phyloP scores from a whole-genome alignment of 805 yeast species.

The Naumovozyma baii region DNA sequence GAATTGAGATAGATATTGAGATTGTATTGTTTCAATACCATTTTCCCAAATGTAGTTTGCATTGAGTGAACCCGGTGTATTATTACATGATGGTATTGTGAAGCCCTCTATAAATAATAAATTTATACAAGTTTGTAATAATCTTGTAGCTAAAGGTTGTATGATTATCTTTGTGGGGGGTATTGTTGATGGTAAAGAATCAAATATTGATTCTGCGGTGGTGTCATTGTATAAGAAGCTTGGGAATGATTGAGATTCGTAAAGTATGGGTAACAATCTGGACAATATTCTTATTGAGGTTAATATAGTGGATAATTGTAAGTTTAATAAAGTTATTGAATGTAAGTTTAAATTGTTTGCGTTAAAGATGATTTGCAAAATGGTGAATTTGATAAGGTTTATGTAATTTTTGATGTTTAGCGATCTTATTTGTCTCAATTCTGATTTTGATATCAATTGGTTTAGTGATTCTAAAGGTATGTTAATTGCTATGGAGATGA shows the following conservation, averaged over 20 bases:
- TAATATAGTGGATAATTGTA: slow-evolving; percentile 31
- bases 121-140: slow-evolving; percentile 19
- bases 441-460: slow-evolving; percentile 45
- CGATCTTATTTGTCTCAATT: slow-evolving; percentile 51
- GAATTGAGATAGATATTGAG: slow-evolving; percentile 26
- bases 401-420: slow-evolving; percentile 49
- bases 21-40: slow-evolving; percentile 50
- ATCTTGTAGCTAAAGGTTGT: slow-evolving; percentile 31
- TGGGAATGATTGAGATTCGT: slow-evolving; percentile 34
- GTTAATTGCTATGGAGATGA: slow-evolving; percentile 9
- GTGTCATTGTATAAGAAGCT: slow-evolving; percentile 1
- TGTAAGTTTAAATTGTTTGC: slow-evolving; percentile 12
- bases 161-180: neutral
- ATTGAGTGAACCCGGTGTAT: slow-evolving; percentile 21
- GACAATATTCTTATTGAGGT: slow-evolving; percentile 59
- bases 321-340: slow-evolving; percentile 3
- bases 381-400: slow-evolving; percentile 37
- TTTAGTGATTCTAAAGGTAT: slow-evolving; percentile 19
- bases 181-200: slow-evolving; percentile 7
- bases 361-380: slow-evolving; percentile 27
- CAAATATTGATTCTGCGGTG: slow-evolving; percentile 7
- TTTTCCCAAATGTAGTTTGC: slow-evolving; percentile 56
- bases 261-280: slow-evolving; percentile 55
- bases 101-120: slow-evolving; percentile 25
- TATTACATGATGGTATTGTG: slow-evolving; percentile 12